Evolutionary conservation across 352 stramenopile species (phyloP), one percentile per base, ranked within the genome.

Genomic region (Globisporangium okanoganense): DNA sequence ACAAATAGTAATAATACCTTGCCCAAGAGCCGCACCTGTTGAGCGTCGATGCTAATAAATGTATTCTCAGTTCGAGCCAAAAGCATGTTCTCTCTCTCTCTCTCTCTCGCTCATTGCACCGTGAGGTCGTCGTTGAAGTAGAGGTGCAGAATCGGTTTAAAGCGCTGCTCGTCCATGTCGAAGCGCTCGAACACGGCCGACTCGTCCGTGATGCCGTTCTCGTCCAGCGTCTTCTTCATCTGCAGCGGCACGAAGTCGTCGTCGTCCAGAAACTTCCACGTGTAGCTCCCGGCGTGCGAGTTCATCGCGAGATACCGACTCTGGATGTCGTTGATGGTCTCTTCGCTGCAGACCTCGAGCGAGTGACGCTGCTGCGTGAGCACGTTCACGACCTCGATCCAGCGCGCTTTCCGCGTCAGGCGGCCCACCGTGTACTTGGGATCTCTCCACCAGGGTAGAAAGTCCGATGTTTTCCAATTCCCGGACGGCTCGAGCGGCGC

Each of bases 71-170:
- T 16, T 14, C 9, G 12, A 45, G 5, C 25, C 24, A 43, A 62
- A 29, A 48, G 3, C 38, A 36, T n/a, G 8, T 22, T 31, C n/a
- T 13, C 14, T 33, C 7, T 33, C 49, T 41, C 22, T 29, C n/a
- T 53, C 14, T 54, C n/a, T 22, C 24, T n/a, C 20, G 3, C 22
- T 75, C 71, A 93, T 58, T 78, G 51, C 55, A 92, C 60, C 27
- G 92, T 97, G 41, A 98, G 77, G 66, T 98, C 92, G 67, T 98
- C 92, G 66, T 97, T 96, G 60, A 89, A 98, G 79, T 97, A 98
- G 36, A 97, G 75, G 66, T 97, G 88, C 20, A 98, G 56, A 7
- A 83, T 88, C 8, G 91, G 91, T 31, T 94, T 94, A 67, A 82
- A 97, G 33, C 75, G 62, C n/a, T 97, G 88, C 38, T 89, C 82